These are phyloP conservation scores for Leishmania tropica DNA, from an alignment of 208 protist genomes.

Conservation along the genomic window DNA sequence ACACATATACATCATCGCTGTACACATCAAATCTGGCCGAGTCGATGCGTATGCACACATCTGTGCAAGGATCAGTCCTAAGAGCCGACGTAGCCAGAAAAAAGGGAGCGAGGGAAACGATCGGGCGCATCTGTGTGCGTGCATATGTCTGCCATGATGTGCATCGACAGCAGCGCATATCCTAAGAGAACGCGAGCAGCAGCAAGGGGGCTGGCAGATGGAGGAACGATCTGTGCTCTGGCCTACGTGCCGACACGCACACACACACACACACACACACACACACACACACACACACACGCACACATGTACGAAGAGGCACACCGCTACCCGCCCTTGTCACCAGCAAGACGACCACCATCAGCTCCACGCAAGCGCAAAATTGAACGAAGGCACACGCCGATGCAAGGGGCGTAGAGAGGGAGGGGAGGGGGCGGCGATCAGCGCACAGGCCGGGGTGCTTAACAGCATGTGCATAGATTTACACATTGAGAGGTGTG, in stretches of 20 bases:
- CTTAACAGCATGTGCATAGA: background rate
- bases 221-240: background rate
- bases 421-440: background rate
- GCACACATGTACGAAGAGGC: background rate
- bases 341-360: background rate
- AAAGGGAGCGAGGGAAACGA: background rate
- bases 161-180: background rate
- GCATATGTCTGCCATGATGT: background rate
- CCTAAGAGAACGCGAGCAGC: background rate
- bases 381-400: background rate
- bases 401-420: background rate
- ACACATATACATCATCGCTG: background rate
- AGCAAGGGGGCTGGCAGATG: background rate
- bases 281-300: background rate
- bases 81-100: background rate
- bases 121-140: background rate
- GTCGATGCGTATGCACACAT: too few species aligned
- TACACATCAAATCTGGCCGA: too few species aligned
- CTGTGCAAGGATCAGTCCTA: too few species aligned
- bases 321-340: background rate
- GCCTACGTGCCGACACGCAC: background rate
- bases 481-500: background rate
- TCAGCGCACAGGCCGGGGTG: background rate
- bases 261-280: background rate
- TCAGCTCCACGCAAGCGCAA: background rate